phyloP scores from a whole-genome alignment of 768 basidiomycete genomes.

The Auricularia sp. region DNA sequence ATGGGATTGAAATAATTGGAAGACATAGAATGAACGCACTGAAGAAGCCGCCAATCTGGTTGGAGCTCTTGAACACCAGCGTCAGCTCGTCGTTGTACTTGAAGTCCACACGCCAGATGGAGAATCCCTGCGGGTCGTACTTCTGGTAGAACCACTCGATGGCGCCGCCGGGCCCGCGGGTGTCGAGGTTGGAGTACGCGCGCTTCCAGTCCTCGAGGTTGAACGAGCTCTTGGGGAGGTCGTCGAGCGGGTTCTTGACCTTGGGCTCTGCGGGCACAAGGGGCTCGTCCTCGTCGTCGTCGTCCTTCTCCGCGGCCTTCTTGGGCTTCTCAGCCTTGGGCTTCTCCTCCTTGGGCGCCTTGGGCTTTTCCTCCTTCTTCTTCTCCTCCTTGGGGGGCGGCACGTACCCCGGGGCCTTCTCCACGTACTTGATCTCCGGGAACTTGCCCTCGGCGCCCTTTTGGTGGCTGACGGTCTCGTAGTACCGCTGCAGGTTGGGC shows the following conservation, averaged over 20 bases:
- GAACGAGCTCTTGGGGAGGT: constrained; percentile 76
- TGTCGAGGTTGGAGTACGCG: constrained; percentile 97
- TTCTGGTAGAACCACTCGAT: constrained; percentile 97
- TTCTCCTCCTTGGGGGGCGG: constrained; percentile 63
- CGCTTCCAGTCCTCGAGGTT: constrained; percentile 97
- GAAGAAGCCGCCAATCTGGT: constrained; percentile 93
- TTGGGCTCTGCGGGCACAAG: constrained; percentile 76
- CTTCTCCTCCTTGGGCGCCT: constrained; percentile 20
- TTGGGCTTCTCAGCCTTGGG: constrained; percentile 58
- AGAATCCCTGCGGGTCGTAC: constrained; percentile 86
- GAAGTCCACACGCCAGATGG: constrained; percentile 87
- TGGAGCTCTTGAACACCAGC: constrained; percentile 86
- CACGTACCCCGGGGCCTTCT: constrained; percentile 60
- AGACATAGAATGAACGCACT: constrained; percentile 11
- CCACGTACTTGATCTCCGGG: constrained; percentile 46
- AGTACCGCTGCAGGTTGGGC: constrained; percentile 72
- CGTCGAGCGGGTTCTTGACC: constrained; percentile 88
- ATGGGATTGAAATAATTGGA: background rate
- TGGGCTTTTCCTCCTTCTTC: constrained; percentile 36
- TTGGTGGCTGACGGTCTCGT: constrained; percentile 84
- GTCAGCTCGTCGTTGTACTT: constrained; percentile 95
- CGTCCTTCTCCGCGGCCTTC: constrained; percentile 40
- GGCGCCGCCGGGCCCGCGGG: constrained; percentile 67
- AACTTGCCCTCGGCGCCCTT: constrained; percentile 60
- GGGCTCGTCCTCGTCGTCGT: constrained; percentile 70